Percentiles rank a stretch among this genome's conserved stretches.
These are phyloP conservation scores for Geranium incanum DNA, from an alignment of 441 rosid species.

Conservation along the genomic window DNA sequence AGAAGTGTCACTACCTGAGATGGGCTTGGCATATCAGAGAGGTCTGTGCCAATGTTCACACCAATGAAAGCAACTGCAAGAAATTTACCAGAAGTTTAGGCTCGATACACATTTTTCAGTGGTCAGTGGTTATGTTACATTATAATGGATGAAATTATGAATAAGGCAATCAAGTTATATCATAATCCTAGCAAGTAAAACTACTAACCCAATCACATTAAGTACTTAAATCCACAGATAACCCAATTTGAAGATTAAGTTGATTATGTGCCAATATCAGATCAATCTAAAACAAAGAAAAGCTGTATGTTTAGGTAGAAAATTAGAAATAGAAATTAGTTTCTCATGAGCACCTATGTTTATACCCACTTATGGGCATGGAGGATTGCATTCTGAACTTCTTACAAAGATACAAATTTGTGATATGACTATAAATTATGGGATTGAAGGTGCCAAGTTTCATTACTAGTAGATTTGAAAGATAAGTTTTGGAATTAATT, in stretches of 20 bases:
- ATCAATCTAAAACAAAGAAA: no score
- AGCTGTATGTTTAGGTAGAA: neutral
- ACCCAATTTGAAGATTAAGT: neutral
- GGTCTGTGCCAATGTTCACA: constrained; percentile 20
- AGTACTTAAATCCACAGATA: neutral
- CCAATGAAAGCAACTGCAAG: constrained; percentile 9
- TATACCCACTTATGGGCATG: neutral
- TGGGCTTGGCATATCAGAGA: constrained; percentile 15
- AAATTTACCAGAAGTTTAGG: neutral
- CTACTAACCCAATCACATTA: neutral
- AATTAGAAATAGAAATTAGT: neutral
- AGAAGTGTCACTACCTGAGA: constrained; percentile 16
- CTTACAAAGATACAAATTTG: no score
- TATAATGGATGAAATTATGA: neutral
- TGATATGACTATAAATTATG: no score
- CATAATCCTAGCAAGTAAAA: neutral
- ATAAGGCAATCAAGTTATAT: neutral
- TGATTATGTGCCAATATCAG: neutral
- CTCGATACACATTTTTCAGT: neutral
- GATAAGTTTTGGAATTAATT: no score
- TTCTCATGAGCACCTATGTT: neutral
- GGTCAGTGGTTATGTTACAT: no score
- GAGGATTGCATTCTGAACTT: neutral
- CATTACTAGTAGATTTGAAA: no score
- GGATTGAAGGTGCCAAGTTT: no score